phyloP scores from a whole-genome alignment of 164 flowering plant genomes.

The Pachysandra terminalis region DNA sequence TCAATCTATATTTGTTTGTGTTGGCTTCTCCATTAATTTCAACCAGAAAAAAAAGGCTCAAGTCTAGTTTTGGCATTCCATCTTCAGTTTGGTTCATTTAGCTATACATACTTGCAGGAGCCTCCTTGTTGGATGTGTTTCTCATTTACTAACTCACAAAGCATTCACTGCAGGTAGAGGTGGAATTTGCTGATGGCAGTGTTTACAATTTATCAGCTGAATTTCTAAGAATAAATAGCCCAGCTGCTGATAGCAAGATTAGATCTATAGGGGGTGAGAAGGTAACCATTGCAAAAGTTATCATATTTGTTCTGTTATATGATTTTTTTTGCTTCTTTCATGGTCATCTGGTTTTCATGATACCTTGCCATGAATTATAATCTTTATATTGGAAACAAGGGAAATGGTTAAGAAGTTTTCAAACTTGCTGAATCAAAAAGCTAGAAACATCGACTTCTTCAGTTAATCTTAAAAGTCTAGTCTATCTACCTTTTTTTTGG shows the following conservation, averaged over 20 bases:
- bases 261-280: constrained; percentile 84
- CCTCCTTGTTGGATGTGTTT: not conserved
- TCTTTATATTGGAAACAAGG: no score
- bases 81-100: no score
- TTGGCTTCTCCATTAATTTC: no score
- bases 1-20: no score
- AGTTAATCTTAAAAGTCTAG: no score
- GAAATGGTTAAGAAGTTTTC: no score
- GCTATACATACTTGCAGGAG: not conserved
- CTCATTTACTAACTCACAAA: not conserved
- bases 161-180: constrained; percentile 52
- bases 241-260: constrained; percentile 75
- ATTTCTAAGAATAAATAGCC: constrained; percentile 64
- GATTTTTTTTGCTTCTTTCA: not conserved
- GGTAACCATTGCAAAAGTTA: constrained; percentile 30
- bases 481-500: not conserved
- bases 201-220: constrained; percentile 58
- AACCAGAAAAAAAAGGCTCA: no score
- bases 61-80: not conserved
- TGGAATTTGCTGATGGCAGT: constrained; percentile 57
- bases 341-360: not conserved
- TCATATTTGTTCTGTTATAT: not conserved
- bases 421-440: no score
- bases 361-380: no score
- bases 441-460: no score